Evolutionary conservation across 495 filamentous ascomycete genomes (phyloP).

Genomic region (Tuber melanosporum): DNA sequence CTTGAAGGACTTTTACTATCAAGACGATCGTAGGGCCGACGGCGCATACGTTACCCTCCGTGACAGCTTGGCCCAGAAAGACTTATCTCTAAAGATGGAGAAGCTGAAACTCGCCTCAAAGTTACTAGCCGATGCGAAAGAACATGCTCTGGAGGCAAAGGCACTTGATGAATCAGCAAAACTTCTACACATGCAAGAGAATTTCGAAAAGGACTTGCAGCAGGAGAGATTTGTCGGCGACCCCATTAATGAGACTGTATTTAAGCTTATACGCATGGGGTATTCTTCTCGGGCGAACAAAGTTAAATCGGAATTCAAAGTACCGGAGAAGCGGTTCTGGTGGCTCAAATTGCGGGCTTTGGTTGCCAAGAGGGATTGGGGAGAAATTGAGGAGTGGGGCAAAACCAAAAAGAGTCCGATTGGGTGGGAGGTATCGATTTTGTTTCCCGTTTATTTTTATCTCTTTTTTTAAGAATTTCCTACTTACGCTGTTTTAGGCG

Average conservation of each 20-base stretch:
- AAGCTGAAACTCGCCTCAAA: constrained; percentile 81
- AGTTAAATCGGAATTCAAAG: constrained; percentile 83
- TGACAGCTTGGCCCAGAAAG: constrained; percentile 51
- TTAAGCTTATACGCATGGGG: constrained; percentile 67
- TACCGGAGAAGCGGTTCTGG: constrained; percentile 80
- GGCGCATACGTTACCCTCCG: constrained; percentile 78
- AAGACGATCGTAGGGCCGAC: constrained; percentile 87
- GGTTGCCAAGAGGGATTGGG: constrained; percentile 83
- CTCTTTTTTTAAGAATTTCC: constrained; percentile 23
- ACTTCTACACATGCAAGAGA: constrained; percentile 76
- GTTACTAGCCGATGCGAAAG: constrained; percentile 74
- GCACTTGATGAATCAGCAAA: constrained; percentile 68
- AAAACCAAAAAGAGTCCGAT: constrained; percentile 75
- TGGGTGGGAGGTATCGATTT: constrained; percentile 76
- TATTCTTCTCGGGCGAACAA: constrained; percentile 75
- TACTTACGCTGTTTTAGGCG: constrained; percentile 50
- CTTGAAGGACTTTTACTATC: constrained; percentile 93
- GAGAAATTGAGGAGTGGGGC: constrained; percentile 78
- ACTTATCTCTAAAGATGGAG: constrained; percentile 52
- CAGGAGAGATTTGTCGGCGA: constrained; percentile 67
- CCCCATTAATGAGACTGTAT: constrained; percentile 82
- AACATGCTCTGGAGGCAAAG: constrained; percentile 66
- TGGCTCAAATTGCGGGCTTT: constrained; percentile 87
- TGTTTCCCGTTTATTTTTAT: constrained; percentile 7
- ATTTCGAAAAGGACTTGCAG: constrained; percentile 69